Evolutionary conservation across 1,284 basidiomycete species (phyloP), one percentile per base, ranked within the genome.

Genomic region (Phlebopus sp.): DNA sequence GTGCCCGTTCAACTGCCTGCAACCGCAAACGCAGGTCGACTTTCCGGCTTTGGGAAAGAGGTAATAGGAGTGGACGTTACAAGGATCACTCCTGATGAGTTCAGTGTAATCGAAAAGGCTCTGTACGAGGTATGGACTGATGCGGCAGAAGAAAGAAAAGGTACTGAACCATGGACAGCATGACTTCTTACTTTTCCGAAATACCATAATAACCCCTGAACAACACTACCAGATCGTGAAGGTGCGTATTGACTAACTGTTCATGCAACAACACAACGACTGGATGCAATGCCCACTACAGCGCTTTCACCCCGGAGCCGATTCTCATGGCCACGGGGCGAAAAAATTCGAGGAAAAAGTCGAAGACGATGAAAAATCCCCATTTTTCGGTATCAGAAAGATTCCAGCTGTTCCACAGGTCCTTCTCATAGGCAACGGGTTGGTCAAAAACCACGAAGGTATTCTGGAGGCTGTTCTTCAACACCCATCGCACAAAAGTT

Each of bases 401-500:
- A 38, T 45, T 17, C 44, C 44, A 2, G 19, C 18, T 15, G 44
- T 45, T 17, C 44, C 36, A 3, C 36, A 45, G 36, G 44, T 45
- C 17, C 44, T 37, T 14, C 34, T 45, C 18, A 45, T 45, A 23
- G 36, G 36, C 23, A 32, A 45, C 9, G 34, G 34, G 13, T 8
- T n/a, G n/a, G 19, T 45, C 9, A 14, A 7, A n/a, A 18, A 45
- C 6, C 44, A 45, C 35, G 44, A 45, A 38, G 34, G 44, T 14
- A 45, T 45, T 15, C 14, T 11, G 7, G 44, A 37, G 15, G 44
- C 36, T 8, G 27, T 21, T 11, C 44, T 45, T 9, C 19, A 6
- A 18, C 44, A 45, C 30, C 44, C 44, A 3, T 45, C 44, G 32
- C 84, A 86, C 68, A 75, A 72, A 47, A 79, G 79, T 3, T 87